Percentiles rank a stretch among this genome's conserved stretches.
These are phyloP conservation scores for Sphagnum magellanicum DNA, from an alignment of 228 moss, liverwort and hornwort genomes.

Conservation along the genomic window DNA sequence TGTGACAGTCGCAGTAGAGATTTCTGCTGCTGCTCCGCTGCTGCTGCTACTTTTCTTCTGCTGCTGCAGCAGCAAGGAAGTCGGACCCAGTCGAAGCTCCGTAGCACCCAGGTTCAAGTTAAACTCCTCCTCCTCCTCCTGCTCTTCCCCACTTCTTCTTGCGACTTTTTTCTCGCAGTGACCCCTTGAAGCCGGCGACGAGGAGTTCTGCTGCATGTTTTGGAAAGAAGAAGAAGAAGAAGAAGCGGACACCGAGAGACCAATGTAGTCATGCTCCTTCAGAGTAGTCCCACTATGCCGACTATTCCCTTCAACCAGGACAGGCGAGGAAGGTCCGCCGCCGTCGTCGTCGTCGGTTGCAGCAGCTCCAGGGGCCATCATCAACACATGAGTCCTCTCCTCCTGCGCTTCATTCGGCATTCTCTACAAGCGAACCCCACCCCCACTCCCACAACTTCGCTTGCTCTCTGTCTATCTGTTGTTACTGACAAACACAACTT, in stretches of 20 bases:
- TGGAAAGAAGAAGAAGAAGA: constrained; percentile 8
- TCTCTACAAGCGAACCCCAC: not conserved
- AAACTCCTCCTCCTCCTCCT: constrained; percentile 34
- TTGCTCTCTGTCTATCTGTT: not conserved
- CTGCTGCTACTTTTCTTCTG: not conserved
- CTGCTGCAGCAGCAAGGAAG: constrained; percentile 22
- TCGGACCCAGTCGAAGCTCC: constrained; percentile 67
- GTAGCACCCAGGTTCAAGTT: constrained; percentile 75
- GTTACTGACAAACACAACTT: no score
- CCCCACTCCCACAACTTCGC: not conserved
- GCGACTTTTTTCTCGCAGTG: no score
- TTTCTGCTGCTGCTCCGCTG: not conserved
- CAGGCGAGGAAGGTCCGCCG: constrained; percentile 15
- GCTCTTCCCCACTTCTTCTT: not conserved
- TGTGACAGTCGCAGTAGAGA: no score
- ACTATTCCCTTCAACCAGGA: constrained; percentile 29
- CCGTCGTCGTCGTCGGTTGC: constrained; percentile 17
- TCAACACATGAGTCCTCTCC: constrained; percentile 7
- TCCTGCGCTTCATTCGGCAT: not conserved
- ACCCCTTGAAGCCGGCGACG: no score
- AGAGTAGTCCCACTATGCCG: constrained; percentile 64
- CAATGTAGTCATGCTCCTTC: constrained; percentile 86
- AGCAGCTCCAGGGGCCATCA: constrained; percentile 29
- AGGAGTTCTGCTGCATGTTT: no score
- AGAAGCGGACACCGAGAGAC: constrained; percentile 70